Evolutionary conservation across 148 eudicot species (phyloP), one percentile per base, ranked within the genome.

Genomic region (Agrostemma githago): DNA sequence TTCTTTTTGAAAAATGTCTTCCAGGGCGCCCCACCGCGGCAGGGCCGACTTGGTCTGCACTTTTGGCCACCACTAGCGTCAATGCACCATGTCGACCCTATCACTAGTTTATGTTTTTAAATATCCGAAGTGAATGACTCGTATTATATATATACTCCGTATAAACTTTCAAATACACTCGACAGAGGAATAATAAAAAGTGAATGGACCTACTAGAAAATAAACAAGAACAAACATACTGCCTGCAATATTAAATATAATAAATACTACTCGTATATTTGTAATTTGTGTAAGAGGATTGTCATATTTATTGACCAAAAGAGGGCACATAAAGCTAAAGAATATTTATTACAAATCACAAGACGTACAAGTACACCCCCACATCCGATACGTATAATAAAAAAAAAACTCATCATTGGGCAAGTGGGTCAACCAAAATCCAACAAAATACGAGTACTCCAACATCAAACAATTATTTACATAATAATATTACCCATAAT

Each of bases 371-470:
- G 4, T 21, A 68, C 21, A 20, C 19, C 58, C 26, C 72, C 41
- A 48, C 59, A 11, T 51, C 38, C 53, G 61, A 54, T 70, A 53
- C 21, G 26, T 14, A 12, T 6, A 63, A 14, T 17, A 56, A 68
- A 26, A 0, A 26, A 26, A 26, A 26, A 74, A 15, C 37, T 44
- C 68, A 71, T 75, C 53, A 80, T 75, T 79, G 71, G 44, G 7
- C 72, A 66, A 71, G 68, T 76, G 44, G 44, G 76, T 66, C 76
- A 71, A 80, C 60, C 79, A 71, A 80, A 76, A 76, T 76, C 79
- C 83, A 80, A 72, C 57, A 20, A 53, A 65, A 43, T 9, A 16
- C n/a, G n/a, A n/a, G n/a, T n/a, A n/a, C n/a, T n/a, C 39, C 69
- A 64, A 54, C 75, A 72, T 26, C 0, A 26, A 26, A 26, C 34